These are phyloP conservation scores for Crithidia fasciculata DNA, from an alignment of 208 protist species.

Conservation along the genomic window DNA sequence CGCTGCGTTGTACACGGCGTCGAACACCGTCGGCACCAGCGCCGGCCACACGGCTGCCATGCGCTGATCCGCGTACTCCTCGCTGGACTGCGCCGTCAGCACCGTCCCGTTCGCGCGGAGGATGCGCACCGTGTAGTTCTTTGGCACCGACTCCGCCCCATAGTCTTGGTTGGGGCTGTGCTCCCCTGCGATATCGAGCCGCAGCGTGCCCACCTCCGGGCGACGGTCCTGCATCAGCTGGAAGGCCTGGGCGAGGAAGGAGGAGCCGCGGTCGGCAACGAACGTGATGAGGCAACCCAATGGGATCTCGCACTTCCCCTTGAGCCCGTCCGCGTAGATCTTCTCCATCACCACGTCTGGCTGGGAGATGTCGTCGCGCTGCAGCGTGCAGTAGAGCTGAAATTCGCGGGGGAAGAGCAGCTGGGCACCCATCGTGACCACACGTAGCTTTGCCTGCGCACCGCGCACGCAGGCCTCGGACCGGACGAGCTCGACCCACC, in stretches of 20 bases:
- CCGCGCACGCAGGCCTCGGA: slow-evolving; percentile 19
- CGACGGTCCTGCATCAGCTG: slow-evolving; percentile 4
- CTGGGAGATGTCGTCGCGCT: neutral
- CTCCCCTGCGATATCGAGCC: neutral
- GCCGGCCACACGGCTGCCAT: neutral
- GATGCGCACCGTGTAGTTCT: slow-evolving; percentile 6
- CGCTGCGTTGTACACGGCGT: slow-evolving; percentile 1
- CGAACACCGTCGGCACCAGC: slow-evolving; percentile 19
- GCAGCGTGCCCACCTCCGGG: neutral
- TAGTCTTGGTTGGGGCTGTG: too few species aligned
- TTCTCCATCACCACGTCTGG: neutral
- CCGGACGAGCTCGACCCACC: slow-evolving; percentile 17
- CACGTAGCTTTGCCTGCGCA: neutral
- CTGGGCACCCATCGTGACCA: neutral
- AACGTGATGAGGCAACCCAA: neutral
- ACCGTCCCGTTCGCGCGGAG: slow-evolving; percentile 8
- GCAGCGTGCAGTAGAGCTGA: slow-evolving; percentile 11
- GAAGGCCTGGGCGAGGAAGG: slow-evolving; percentile 15
- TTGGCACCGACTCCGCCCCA: neutral
- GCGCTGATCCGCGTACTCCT: neutral
- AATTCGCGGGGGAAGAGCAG: slow-evolving; percentile 13
- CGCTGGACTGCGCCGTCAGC: neutral
- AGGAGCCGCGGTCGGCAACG: slow-evolving; percentile 5
- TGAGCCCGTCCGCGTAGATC: too few species aligned
- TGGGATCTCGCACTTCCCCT: neutral